These are phyloP conservation scores for Penicillium brevicompactum DNA, from an alignment of 2,329 filamentous ascomycete species.

Conservation along the genomic window DNA sequence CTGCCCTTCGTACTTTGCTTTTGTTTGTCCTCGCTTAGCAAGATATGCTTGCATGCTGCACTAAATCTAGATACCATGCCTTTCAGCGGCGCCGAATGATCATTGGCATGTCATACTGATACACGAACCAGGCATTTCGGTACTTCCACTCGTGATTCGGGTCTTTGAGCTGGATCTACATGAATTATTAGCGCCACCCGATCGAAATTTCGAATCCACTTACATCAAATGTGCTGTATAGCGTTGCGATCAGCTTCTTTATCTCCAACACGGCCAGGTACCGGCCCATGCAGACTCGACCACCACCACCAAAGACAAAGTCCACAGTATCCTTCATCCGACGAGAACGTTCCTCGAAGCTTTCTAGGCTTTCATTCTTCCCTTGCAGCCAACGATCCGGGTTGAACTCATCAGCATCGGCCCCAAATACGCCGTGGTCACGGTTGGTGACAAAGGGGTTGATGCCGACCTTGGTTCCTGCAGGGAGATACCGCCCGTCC, in stretches of 20 bases:
- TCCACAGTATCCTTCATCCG: constrained; percentile 43
- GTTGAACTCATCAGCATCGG: constrained; percentile 48
- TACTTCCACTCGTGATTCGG: constrained; percentile 54
- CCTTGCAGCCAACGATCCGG: constrained; percentile 53
- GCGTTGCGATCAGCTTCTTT: constrained; percentile 60
- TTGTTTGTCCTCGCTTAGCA: not conserved
- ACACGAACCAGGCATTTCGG: constrained; percentile 63
- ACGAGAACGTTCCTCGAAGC: constrained; percentile 36
- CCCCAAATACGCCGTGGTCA: constrained; percentile 48
- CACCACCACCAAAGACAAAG: constrained; percentile 55
- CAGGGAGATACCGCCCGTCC: constrained; percentile 37
- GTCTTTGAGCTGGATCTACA: constrained; percentile 57
- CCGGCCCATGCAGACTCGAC: constrained; percentile 58
- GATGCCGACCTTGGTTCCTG: constrained; percentile 37
- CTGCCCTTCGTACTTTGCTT: not conserved
- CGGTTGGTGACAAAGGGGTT: constrained; percentile 40
- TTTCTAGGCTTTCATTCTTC: constrained; percentile 35
- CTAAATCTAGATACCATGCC: not conserved
- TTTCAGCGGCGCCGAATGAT: constrained; percentile 14
- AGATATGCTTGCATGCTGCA: not conserved
- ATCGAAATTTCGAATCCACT: constrained; percentile 1
- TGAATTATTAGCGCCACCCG: constrained; percentile 27
- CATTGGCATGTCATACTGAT: constrained; percentile 59
- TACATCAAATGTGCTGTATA: constrained; percentile 33
- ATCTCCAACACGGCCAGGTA: constrained; percentile 60